Percentiles rank a stretch among this genome's conserved stretches.
Conservation (phyloP, 257 asterid genomes). For the Fraxinus quadrangulata region DNA sequence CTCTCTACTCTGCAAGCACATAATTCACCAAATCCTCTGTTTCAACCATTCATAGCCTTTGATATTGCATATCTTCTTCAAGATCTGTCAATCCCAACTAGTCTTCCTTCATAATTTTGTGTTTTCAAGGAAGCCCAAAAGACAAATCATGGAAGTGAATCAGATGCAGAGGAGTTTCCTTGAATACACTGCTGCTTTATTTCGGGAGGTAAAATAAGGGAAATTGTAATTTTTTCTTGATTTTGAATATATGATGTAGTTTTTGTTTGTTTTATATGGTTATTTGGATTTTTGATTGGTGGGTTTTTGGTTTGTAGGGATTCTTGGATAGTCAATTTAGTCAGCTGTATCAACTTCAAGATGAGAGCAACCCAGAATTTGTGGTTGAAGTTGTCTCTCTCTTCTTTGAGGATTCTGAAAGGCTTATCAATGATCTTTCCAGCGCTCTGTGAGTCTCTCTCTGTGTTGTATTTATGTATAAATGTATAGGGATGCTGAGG, state of each 20-base stretch:
- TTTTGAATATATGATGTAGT: not conserved
- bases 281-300: not conserved
- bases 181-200: constrained; percentile 53
- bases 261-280: not conserved
- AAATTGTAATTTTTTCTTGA: not conserved
- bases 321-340: constrained; percentile 77
- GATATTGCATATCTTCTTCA: constrained; percentile 22
- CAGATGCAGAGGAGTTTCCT: constrained; percentile 70
- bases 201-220: constrained; percentile 52
- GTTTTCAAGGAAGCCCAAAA: constrained; percentile 1
- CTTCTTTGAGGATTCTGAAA: constrained; percentile 81
- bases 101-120: constrained; percentile 18
- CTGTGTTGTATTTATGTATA: not conserved
- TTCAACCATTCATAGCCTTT: constrained; percentile 40
- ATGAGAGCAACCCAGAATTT: constrained; percentile 84
- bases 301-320: constrained; percentile 45
- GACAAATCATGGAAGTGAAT: constrained; percentile 54
- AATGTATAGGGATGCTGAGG: not conserved
- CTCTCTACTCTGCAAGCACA: constrained; percentile 15
- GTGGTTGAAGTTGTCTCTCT: constrained; percentile 80
- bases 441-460: constrained; percentile 52
- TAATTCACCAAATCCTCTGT: constrained; percentile 33
- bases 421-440: constrained; percentile 72
- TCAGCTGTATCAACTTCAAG: constrained; percentile 82
- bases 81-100: constrained; percentile 36